phyloP scores from a whole-genome alignment of 2,329 filamentous ascomycete species.

The Salinomyces thailandicus region DNA sequence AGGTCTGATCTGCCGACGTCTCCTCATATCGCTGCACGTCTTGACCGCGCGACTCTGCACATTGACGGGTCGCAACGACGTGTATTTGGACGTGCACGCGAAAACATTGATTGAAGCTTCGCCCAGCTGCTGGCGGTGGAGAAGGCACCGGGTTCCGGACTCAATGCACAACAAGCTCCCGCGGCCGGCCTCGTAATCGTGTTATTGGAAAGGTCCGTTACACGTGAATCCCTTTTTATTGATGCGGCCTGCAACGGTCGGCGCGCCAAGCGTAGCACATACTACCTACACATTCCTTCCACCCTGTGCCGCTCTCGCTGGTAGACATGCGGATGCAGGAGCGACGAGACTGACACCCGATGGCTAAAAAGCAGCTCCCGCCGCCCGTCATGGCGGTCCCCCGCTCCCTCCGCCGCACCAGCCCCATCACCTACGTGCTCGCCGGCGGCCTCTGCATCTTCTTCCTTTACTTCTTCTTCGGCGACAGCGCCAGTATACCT shows the following conservation, averaged over 20 bases:
- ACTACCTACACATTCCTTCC: not conserved
- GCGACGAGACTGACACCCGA: not conserved
- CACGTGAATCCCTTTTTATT: too few relatives aligned
- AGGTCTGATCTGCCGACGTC: too few relatives aligned
- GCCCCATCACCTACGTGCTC: conserved; percentile 62
- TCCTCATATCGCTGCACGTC: not conserved
- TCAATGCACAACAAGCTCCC: not conserved
- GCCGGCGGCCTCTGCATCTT: conserved; percentile 60
- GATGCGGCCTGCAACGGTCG: too few relatives aligned
- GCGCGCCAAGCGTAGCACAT: too few relatives aligned
- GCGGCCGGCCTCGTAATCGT: not conserved
- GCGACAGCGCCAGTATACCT: conserved; percentile 52
- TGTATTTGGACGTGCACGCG: too few relatives aligned
- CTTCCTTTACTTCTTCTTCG: conserved; percentile 41
- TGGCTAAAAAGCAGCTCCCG: not conserved
- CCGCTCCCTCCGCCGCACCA: conserved; percentile 67
- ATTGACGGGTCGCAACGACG: not conserved
- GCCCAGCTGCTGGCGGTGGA: not conserved
- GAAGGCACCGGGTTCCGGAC: not conserved
- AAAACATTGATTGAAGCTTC: too few relatives aligned
- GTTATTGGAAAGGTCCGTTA: not conserved
- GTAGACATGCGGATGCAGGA: not conserved
- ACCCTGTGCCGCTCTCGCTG: not conserved
- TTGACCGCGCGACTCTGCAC: not conserved
- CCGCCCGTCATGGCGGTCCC: conserved; percentile 43